Conservation (phyloP, 768 basidiomycete genomes). For the Neoboletus brunneissimus region DNA sequence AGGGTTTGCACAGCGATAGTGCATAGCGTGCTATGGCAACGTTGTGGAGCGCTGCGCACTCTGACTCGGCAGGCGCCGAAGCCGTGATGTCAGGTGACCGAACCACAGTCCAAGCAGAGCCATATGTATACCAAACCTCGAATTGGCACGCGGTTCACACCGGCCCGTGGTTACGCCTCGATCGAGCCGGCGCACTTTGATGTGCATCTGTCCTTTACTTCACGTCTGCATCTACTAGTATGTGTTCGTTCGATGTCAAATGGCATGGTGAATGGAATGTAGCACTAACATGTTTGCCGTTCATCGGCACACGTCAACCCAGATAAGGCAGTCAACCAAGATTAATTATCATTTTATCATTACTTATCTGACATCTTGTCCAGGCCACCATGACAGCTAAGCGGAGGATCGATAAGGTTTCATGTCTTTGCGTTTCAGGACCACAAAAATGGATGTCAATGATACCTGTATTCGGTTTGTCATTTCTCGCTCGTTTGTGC, state of each 20-base stretch:
- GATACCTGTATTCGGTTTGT: background rate
- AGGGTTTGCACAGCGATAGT: background rate
- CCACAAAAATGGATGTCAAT: background rate
- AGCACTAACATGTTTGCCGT: background rate
- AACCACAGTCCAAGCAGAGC: background rate
- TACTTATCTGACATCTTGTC: background rate
- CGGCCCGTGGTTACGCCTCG: background rate
- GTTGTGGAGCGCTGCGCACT: background rate
- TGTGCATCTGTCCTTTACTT: background rate
- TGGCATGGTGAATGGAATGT: background rate
- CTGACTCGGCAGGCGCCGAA: background rate
- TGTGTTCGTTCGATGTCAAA: background rate
- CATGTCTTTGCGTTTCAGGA: slow-evolving; percentile 2
- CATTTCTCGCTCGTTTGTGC: background rate
- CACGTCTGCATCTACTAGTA: background rate
- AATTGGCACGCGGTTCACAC: background rate
- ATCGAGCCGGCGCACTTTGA: background rate
- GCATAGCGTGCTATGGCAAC: background rate
- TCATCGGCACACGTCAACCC: background rate
- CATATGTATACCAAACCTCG: background rate
- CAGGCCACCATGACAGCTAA: background rate
- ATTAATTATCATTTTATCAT: background rate
- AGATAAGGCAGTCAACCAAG: background rate
- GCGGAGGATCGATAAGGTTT: slow-evolving; percentile 3
- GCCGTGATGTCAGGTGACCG: background rate